These are phyloP conservation scores for Cylindrotheca fusiformis DNA, from an alignment of 108 stramenopile genomes.

Conservation along the genomic window DNA sequence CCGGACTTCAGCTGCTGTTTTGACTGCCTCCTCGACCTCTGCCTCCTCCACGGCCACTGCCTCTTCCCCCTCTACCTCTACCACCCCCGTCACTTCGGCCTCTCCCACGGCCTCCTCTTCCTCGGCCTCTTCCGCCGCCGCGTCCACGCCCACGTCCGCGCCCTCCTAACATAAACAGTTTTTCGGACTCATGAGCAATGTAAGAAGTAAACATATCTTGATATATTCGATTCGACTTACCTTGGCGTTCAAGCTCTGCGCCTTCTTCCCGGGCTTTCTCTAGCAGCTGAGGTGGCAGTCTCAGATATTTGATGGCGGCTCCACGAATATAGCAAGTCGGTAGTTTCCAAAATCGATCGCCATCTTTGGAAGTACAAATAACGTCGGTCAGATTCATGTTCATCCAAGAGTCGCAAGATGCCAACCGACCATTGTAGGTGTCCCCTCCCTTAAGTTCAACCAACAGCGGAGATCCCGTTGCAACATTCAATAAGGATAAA, in stretches of 20 bases:
- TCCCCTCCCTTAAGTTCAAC: conserved; percentile 98
- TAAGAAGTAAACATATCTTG: not conserved
- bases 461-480: conserved; percentile 90
- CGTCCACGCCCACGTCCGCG: conserved; percentile 38
- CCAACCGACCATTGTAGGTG: conserved; percentile 98
- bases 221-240: too few species aligned
- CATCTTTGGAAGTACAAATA: conserved; percentile 93
- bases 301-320: conserved; percentile 93
- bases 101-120: conserved; percentile 42
- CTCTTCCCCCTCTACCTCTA: conserved; percentile 10
- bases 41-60: conserved; percentile 25
- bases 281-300: conserved; percentile 90
- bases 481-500: conserved; percentile 88
- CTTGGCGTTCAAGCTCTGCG: conserved; percentile 38
- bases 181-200: not conserved
- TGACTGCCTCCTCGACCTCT: conserved; percentile 32
- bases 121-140: conserved; percentile 47
- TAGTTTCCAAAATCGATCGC: conserved; percentile 94
- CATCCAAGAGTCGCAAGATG: conserved; percentile 96
- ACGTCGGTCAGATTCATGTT: conserved; percentile 97
- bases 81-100: conserved; percentile 34
- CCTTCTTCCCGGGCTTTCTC: conserved; percentile 87
- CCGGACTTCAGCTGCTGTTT: too few species aligned
- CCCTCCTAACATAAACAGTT: conserved; percentile 9
- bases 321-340: conserved; percentile 96